phyloP scores from a whole-genome alignment of 345 rosid genomes.

The Streptanthus diversifolius region DNA sequence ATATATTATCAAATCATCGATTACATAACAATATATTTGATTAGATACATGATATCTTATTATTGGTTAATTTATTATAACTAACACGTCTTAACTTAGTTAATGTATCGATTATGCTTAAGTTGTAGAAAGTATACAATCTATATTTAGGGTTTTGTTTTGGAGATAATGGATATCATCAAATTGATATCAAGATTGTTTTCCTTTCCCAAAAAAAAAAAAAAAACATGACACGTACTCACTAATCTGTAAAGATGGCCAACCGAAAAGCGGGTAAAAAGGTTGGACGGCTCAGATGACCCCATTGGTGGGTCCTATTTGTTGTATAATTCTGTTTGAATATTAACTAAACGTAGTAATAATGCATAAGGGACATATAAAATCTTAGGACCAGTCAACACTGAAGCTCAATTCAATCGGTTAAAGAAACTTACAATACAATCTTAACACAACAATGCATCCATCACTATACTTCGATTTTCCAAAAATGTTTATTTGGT shows the following conservation, averaged over 20 bases:
- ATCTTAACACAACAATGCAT: background rate
- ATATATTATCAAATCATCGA: no score
- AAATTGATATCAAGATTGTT: no score
- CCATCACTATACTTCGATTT: background rate
- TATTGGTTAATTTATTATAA: background rate
- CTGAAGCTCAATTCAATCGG: background rate
- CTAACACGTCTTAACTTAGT: background rate
- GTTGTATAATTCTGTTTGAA: background rate
- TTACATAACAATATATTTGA: no score
- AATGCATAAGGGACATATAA: background rate
- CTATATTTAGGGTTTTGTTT: background rate
- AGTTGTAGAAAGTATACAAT: background rate
- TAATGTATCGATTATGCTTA: background rate
- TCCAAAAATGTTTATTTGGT: background rate
- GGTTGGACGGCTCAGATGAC: slow-evolving; percentile 22
- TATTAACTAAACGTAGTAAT: background rate
- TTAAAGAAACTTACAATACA: background rate
- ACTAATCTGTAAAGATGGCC: slow-evolving; percentile 23
- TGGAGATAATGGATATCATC: no score
- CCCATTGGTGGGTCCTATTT: background rate
- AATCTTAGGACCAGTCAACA: background rate
- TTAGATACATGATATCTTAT: no score
- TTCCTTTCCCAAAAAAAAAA: background rate
- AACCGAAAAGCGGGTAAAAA: slow-evolving; percentile 23
- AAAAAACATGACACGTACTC: background rate